Evolutionary conservation across 1,284 basidiomycete genomes (phyloP), one percentile per base, ranked within the genome.

Genomic region (Cystobasidium slooffiae): DNA sequence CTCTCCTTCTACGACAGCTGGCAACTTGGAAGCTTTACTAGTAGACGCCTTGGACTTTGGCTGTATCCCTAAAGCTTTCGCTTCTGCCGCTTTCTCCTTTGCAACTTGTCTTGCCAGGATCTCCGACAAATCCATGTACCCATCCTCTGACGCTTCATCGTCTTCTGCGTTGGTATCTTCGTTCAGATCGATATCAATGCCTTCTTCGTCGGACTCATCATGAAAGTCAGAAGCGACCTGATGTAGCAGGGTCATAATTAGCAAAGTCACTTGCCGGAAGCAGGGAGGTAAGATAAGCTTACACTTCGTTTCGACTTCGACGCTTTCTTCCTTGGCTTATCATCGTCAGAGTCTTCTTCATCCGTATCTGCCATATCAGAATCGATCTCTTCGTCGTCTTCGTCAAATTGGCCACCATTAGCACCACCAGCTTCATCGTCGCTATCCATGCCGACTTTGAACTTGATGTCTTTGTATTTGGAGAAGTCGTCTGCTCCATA

Each of bases 91-190:
- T 39, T 52, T 66, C n/a, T 66, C 64, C 47, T 53, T 66, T n/a
- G 41, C 20, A 12, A 56, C 39, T 43, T 67, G 51, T 31, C 55
- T 56, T 24, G 83, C 88, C 62, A 89, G 88, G 24, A 85, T 85
- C 51, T 90, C 87, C 0, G 88, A 88, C 5, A 86, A 84, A 44
- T 86, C 84, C 73, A 88, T 85, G 31, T 79, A 81, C 8, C 49
- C 64, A 31, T 66, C 64, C 1, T 47, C 64, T 24, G 84, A 83
- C 20, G 83, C 82, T 3, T 85, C 84, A 18, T 86, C 80, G 14
- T 82, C 82, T 43, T 81, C 82, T 47, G 76, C 76, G 18, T 61
- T 78, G 3, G 80, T 79, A 31, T 82, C 81, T 43, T 82, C 84
- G 4, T 84, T 77, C 12, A 80, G 70, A 31, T 80, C 76, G 39